These are phyloP conservation scores for Chytridium lagenaria DNA, from an alignment of 371 early-diverging fungal species.

Conservation along the genomic window DNA sequence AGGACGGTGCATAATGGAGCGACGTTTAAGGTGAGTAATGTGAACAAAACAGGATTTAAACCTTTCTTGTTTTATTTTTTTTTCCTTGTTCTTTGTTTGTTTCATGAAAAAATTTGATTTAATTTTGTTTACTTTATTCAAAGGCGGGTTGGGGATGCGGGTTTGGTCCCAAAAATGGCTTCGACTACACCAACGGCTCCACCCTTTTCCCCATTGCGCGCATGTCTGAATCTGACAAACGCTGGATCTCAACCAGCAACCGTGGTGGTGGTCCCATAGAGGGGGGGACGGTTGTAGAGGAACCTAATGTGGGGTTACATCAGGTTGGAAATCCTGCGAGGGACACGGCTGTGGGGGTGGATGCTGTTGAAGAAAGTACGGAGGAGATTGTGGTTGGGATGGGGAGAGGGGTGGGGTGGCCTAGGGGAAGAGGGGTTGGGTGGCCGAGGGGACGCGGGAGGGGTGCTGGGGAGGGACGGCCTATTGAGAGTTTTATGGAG, in stretches of 20 bases:
- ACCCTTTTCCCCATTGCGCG: slow-evolving; percentile 43
- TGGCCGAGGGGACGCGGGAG: not conserved
- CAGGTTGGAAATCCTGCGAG: not conserved
- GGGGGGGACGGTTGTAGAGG: slow-evolving; percentile 52
- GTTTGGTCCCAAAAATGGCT: slow-evolving; percentile 67
- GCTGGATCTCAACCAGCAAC: slow-evolving; percentile 35
- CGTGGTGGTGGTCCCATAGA: slow-evolving; percentile 54
- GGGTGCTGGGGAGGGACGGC: not conserved
- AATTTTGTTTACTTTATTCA: slow-evolving; percentile 32
- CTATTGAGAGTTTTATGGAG: no score
- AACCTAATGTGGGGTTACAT: slow-evolving; percentile 53
- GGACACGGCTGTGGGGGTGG: not conserved
- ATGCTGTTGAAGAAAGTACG: not conserved
- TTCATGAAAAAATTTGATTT: not conserved
- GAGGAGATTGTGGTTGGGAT: not conserved
- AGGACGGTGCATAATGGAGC: slow-evolving; percentile 31
- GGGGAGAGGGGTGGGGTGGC: not conserved
- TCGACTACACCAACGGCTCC: slow-evolving; percentile 58
- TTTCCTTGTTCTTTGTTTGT: no score
- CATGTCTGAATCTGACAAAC: slow-evolving; percentile 47
- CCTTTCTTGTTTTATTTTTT: no score
- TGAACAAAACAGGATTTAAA: no score
- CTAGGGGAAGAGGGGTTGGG: not conserved
- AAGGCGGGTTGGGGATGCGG: slow-evolving; percentile 72
- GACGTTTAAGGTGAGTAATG: slow-evolving; percentile 41